Evolutionary conservation across 495 filamentous ascomycete species (phyloP), one percentile per base, ranked within the genome.

Genomic region (Xylaria grammica): DNA sequence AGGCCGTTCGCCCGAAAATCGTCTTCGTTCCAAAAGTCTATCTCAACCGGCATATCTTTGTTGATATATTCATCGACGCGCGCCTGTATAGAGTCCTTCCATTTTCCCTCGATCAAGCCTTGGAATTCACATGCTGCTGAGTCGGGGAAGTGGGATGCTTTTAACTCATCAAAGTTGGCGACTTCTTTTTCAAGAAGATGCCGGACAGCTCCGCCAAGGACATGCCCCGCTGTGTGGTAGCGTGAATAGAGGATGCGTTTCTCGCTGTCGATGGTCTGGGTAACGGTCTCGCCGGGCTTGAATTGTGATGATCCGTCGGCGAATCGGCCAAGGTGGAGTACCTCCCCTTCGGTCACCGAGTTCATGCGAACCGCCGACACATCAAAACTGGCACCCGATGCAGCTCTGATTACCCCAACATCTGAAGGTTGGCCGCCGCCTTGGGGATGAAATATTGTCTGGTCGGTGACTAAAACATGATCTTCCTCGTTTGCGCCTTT

Each of bases 401-500:
- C 9, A 36, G 65, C 60, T 48, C 63, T 78, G 60, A 90, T 86
- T n/a, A 60, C 62, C 38, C 87, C 87, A 36, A 75, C 77, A 57
- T 90, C 87, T 8, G 81, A 84, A 30, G 87, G 87, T 67, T 90
- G 87, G 36, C 87, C 87, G 44, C 87, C 87, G 5, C 87, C 87
- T 72, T 90, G 86, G 2, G 85, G 81, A 54, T 89, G 84, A 72
- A 90, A 90, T 65, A 89, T 87, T n/a, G 87, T 90, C 27, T 80
- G 40, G 17, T 80, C 75, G 6, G 86, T 88, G n/a, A 84, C 74
- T 42, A 90, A 66, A 36, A 81, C 78, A 71, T 82, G 74, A 65
- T 83, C 75, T 4, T 78, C 72, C 20, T 83, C 79, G 8, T 50
- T 65, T 27, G 71, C 75, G 20, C 76, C 58, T 67, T 88, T 87